These are phyloP conservation scores for Emericellopsis atlantica DNA, from an alignment of 2,329 filamentous ascomycete genomes.

Conservation along the genomic window DNA sequence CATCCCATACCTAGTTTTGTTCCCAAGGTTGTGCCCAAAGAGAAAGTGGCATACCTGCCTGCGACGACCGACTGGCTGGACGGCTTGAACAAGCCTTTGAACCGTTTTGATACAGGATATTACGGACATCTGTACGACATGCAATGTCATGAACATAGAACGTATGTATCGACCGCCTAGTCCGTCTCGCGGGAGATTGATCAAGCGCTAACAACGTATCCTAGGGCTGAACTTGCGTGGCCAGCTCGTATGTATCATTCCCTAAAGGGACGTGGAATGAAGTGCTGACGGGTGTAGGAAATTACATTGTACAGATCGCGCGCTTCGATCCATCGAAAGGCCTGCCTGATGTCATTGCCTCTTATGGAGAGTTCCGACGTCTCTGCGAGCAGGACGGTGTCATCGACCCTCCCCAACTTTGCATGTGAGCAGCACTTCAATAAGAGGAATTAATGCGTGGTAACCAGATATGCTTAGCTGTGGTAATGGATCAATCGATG, in stretches of 20 bases:
- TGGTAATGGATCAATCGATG: constrained; percentile 70
- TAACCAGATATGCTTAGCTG: constrained; percentile 22
- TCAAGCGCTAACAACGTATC: constrained; percentile 2
- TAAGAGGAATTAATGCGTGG: neutral
- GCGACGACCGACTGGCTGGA: constrained; percentile 79
- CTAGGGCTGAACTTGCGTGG: constrained; percentile 37
- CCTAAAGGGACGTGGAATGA: neutral
- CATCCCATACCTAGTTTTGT: constrained; percentile 70
- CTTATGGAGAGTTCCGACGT: constrained; percentile 61
- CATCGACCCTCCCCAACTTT: constrained; percentile 52
- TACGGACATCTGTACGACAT: constrained; percentile 64
- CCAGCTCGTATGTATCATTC: constrained; percentile 29
- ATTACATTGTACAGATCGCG: constrained; percentile 70
- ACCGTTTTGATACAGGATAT: constrained; percentile 57
- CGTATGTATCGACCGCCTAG: constrained; percentile 19
- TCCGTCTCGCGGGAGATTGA: no score
- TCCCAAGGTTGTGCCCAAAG: constrained; percentile 49
- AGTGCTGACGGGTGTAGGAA: constrained; percentile 21
- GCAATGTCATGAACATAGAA: constrained; percentile 44
- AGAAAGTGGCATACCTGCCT: constrained; percentile 63
- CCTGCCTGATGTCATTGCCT: constrained; percentile 63
- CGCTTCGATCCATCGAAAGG: constrained; percentile 79
- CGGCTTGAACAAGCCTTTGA: constrained; percentile 65
- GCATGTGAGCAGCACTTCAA: constrained; percentile 34
- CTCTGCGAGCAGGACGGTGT: constrained; percentile 39